A percentile compares a stretch with the other conserved stretches of the same genome.
phyloP scores from a whole-genome alignment of 1,139 yeast genomes.

The Lodderomyces jiufengensis region DNA sequence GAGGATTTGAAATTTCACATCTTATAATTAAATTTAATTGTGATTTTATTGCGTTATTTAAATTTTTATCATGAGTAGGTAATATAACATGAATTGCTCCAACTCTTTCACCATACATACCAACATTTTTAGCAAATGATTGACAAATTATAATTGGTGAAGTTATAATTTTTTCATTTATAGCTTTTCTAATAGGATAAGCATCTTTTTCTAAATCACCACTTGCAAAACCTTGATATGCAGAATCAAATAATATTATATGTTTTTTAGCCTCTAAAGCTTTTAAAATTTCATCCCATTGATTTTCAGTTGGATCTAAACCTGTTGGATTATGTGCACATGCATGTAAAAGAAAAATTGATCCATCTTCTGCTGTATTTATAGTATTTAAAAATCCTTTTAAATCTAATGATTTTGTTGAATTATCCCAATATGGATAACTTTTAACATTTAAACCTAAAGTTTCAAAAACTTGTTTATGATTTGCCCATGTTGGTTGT shows the following conservation, averaged over 20 bases:
- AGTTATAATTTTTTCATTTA: slow-evolving; percentile 40
- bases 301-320: slow-evolving; percentile 43
- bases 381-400: slow-evolving; percentile 68
- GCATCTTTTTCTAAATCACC: slow-evolving; percentile 86
- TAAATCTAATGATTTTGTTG: slow-evolving; percentile 60
- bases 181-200: slow-evolving; percentile 80
- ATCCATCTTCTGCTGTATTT: slow-evolving; percentile 67
- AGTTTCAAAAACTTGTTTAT: slow-evolving; percentile 70
- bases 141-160: slow-evolving; percentile 75
- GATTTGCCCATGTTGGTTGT: slow-evolving; percentile 97
- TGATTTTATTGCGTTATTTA: slow-evolving; percentile 56
- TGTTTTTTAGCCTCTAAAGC: slow-evolving; percentile 41
- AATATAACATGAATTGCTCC: slow-evolving; percentile 83
- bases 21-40: slow-evolving; percentile 78
- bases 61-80: slow-evolving; percentile 28
- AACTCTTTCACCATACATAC: slow-evolving; percentile 96
- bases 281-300: slow-evolving; percentile 37
- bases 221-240: slow-evolving; percentile 46
- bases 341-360: slow-evolving; percentile 59
- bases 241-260: slow-evolving; percentile 44
- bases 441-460: slow-evolving; percentile 59
- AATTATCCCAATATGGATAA: slow-evolving; percentile 77
- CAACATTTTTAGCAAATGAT: slow-evolving; percentile 96
- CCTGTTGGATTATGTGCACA: slow-evolving; percentile 54
- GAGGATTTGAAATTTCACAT: slow-evolving; percentile 89